Base-by-base conservation (phyloP, 2,329 filamentous ascomycete species). In the Venturia effusa region DNA sequence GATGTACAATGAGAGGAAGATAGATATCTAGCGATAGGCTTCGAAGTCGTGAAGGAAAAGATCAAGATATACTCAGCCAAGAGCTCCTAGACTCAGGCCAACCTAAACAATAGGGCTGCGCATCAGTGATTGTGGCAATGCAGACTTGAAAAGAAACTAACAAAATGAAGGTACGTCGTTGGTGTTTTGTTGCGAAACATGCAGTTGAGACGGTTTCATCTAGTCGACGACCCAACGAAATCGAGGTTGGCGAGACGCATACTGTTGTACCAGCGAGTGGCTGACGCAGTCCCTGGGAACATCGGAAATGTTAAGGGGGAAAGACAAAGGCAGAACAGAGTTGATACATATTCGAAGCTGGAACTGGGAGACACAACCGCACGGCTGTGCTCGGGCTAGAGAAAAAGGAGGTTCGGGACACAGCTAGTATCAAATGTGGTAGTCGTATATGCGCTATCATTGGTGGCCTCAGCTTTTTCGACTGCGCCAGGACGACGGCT, bases 201-300 rank as follows among this genome's bases (percentile, higher is more conserved):
- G 59, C 37, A 40, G 59, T 22, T 60, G 59, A 60, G 37, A 43
- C 34, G 5, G 59, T 60, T 60, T 60, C 34, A 60, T 19, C 22
- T 5, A 40, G 40, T 40, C 34, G 15, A 32, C 17, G 32, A 41
- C 37, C n/a, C 59, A 40, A 60, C n/a, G 11, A 40, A 27, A 60
- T 60, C 1, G 27, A 41, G 4, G 22, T 17, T 43, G 24, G 10
- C 40, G 59, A 60, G 59, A 60, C 59, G n/a, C 15, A 27, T 40
- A 27, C 59, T 41, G 59, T 43, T 27, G 34, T 32, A 40, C 59
- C 43, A 60, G 37, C 5, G 7, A 17, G 15, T 60, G 59, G 59
- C 59, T 60, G 59, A 60, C 37, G 59, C 59, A 60, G 22, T 17
- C 59, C 17, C 24, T 27, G 19, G n/a, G 22, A 19, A 32, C 34